Base-by-base conservation (phyloP, 768 basidiomycete species). In the Hygrophoropsis aurantiaca region DNA sequence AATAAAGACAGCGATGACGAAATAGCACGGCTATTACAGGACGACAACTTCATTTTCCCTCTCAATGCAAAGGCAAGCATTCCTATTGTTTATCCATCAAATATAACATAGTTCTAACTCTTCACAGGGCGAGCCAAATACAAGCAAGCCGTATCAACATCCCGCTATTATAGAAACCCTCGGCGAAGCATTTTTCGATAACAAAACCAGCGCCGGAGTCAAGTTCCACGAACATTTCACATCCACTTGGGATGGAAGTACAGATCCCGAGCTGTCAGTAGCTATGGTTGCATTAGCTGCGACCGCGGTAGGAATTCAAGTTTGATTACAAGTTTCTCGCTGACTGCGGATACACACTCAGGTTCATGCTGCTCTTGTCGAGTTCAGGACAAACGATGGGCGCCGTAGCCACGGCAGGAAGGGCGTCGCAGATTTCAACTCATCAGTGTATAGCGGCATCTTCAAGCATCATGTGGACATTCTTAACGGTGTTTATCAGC, bases 281-380 rank as follows among this genome's bases (percentile, higher is more conserved):
- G 23, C 23, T 7, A 35, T 46, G 21, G 45, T 46, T 3, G 11
- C 25, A 4, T 23, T 32, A 11, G 27, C 38, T 20, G 38, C 21
- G 4, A 46, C 45, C 10, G 16, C 25, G 13, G 38, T 40, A 25
- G 7, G 23, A n/a, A n/a, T n/a, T n/a, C n/a, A 52, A 55, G 20
- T n/a, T n/a, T n/a, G n/a, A n/a, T n/a, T n/a, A n/a, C n/a, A n/a
- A n/a, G n/a, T n/a, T n/a, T n/a, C n/a, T n/a, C n/a, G n/a, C n/a
- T n/a, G n/a, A n/a, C n/a, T n/a, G n/a, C n/a, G n/a, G n/a, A n/a
- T n/a, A n/a, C n/a, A n/a, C n/a, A n/a, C n/a, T n/a, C n/a, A n/a
- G n/a, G n/a, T n/a, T n/a, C n/a, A n/a, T n/a, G n/a, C n/a, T n/a
- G n/a, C n/a, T n/a, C n/a, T n/a, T n/a, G n/a, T n/a, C n/a, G n/a